Conservation (phyloP, 2,329 filamentous ascomycete genomes). For the Fusarium armeniacum region DNA sequence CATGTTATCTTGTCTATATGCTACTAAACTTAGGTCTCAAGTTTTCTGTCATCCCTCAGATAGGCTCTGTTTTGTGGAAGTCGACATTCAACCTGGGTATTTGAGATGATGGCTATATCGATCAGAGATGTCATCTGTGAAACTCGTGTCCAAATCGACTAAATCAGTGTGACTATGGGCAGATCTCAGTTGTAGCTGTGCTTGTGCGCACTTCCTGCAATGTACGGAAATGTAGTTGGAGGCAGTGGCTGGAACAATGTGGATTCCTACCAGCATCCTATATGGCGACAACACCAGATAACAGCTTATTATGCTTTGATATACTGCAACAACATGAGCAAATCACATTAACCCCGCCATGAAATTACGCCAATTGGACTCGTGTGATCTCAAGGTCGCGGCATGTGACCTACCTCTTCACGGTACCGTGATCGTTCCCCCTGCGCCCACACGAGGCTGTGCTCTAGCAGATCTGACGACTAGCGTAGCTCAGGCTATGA, state of each 20-base stretch:
- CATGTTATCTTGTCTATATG: not conserved
- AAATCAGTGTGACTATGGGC: not conserved
- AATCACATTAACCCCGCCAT: conserved; percentile 5
- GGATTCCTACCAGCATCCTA: not conserved
- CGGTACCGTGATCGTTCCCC: conserved; percentile 23
- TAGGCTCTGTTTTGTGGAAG: conserved; percentile 36
- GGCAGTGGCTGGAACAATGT: not conserved
- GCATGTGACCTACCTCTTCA: conserved; percentile 36
- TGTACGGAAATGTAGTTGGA: not conserved
- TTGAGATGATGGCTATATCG: conserved; percentile 3
- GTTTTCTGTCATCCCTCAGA: not conserved
- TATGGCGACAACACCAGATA: not conserved
- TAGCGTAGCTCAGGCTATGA: not conserved
- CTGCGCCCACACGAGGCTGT: conserved; percentile 32
- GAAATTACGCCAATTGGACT: conserved; percentile 15
- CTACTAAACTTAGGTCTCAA: not conserved
- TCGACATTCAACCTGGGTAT: conserved; percentile 11
- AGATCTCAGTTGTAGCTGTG: conserved; percentile 17
- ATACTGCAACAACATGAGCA: not conserved
- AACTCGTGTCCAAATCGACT: conserved; percentile 12
- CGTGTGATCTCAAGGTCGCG: conserved; percentile 15
- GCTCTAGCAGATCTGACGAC: conserved; percentile 4
- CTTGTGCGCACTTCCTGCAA: not conserved
- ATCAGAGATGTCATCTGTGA: conserved; percentile 7
- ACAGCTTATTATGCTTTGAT: not conserved